Evolutionary conservation across 345 rosid genomes (phyloP).

Genomic region (Kernera saxatilis): DNA sequence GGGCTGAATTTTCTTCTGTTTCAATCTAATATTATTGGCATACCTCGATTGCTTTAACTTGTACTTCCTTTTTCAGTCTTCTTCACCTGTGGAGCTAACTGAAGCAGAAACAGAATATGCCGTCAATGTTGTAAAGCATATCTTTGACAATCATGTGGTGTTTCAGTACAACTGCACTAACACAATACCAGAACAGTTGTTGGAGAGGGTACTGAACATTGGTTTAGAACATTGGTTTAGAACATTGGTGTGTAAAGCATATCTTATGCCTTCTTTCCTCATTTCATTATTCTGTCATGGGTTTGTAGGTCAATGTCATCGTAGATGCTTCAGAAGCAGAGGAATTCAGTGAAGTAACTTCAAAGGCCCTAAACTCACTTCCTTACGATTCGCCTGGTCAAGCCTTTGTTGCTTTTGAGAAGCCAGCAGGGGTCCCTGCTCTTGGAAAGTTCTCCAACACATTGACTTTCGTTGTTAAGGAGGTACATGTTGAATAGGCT

Average conservation of each 20-base stretch:
- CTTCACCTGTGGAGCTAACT: slow-evolving; percentile 85
- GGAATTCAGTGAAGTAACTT: slow-evolving; percentile 57
- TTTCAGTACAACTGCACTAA: slow-evolving; percentile 97
- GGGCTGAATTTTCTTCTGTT: neutral
- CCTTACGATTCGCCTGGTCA: slow-evolving; percentile 96
- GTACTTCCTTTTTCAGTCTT: slow-evolving; percentile 48
- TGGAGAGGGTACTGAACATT: slow-evolving; percentile 68
- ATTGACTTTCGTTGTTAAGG: slow-evolving; percentile 83
- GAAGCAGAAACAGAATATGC: slow-evolving; percentile 98
- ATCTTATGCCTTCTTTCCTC: slow-evolving; percentile 9
- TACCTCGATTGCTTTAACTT: slow-evolving; percentile 12
- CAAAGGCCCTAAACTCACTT: slow-evolving; percentile 74
- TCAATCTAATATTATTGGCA: neutral
- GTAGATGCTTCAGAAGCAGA: slow-evolving; percentile 95
- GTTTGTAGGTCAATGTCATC: slow-evolving; percentile 65
- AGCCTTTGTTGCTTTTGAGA: slow-evolving; percentile 82
- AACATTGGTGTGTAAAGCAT: neutral
- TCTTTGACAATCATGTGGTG: slow-evolving; percentile 78
- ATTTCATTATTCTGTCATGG: slow-evolving; percentile 20
- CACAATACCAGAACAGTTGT: slow-evolving; percentile 87
- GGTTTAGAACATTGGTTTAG: neutral
- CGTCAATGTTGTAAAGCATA: slow-evolving; percentile 90
- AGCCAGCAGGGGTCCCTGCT: slow-evolving; percentile 75
- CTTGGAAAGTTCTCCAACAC: slow-evolving; percentile 85
- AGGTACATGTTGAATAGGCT: slow-evolving; percentile 42